Evolutionary conservation across 2,329 filamentous ascomycete genomes (phyloP).

Genomic region (Hysterium pulicare): DNA sequence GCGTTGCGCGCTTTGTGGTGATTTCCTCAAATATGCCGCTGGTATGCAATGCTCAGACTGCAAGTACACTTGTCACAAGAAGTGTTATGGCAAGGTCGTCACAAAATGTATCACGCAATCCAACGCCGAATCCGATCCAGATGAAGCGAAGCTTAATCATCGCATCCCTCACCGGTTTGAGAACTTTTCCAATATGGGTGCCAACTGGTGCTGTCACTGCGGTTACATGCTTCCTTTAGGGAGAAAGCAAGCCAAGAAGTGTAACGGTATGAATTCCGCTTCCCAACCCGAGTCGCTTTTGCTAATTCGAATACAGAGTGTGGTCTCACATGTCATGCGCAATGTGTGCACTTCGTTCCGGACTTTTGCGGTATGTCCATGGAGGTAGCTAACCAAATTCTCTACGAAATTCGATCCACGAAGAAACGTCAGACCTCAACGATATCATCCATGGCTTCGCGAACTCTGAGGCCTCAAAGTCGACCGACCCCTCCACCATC

Average conservation of each 20-base stretch:
- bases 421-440: slow-evolving; percentile 63
- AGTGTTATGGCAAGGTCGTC: slow-evolving; percentile 94
- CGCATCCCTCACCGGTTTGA: slow-evolving; percentile 97
- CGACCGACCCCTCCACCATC: slow-evolving; percentile 44
- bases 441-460: slow-evolving; percentile 57
- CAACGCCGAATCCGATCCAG: slow-evolving; percentile 95
- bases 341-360: slow-evolving; percentile 91
- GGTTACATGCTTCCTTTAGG: slow-evolving; percentile 94
- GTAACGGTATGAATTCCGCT: slow-evolving; percentile 61
- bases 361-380: slow-evolving; percentile 99
- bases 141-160: slow-evolving; percentile 99
- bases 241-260: slow-evolving; percentile 91
- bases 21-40: slow-evolving; percentile 97
- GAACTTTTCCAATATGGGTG: slow-evolving; percentile 94
- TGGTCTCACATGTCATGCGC: slow-evolving; percentile 81
- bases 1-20: slow-evolving; percentile 95
- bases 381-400: slow-evolving; percentile 90
- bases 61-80: slow-evolving; percentile 98
- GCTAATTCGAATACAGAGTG: slow-evolving; percentile 63
- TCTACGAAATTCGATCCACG: slow-evolving; percentile 78
- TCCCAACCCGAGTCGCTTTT: slow-evolving; percentile 5
- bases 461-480: slow-evolving; percentile 60
- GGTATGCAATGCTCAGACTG: slow-evolving; percentile 99
- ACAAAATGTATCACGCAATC: slow-evolving; percentile 99
- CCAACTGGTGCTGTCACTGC: slow-evolving; percentile 99